Evolutionary conservation across 441 rosid genomes (phyloP), one percentile per base, ranked within the genome.

Genomic region (Arabidopsis lyrata): DNA sequence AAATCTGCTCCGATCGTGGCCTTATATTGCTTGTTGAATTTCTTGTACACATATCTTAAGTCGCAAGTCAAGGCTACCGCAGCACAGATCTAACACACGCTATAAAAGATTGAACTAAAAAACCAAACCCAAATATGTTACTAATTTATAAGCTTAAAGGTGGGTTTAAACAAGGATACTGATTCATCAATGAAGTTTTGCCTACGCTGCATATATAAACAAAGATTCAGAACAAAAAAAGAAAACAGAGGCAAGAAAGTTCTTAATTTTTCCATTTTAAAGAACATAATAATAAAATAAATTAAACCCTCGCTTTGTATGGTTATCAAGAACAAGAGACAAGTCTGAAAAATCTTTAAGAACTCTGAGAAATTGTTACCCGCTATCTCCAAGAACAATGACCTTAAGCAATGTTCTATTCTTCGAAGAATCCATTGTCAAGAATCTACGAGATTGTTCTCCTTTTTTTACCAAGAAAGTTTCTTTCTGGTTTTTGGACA

Each of bases 1-100:
- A 89, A 89, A 74, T 89, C 94, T 20, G 94, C 94, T 53, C 91
- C 94, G 16, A 89, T 89, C 11, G 94, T 89, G 8, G 94, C 91
- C 77, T 89, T 89, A 71, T 89, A 87, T 56, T 84, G 91, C 80
- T 76, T 82, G 39, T 83, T 87, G 60, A 84, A 87, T 72, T 76
- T 84, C 61, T 87, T 86, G 62, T 89, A 84, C 32, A 87, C 91
- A 64, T 89, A 87, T 85, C 91, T 86, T 66, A 61, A 31, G 61
- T 63, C 57, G 63, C 56, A 68, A 64, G 78, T 73, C 54, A 76
- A 50, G 34, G 70, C n/a, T 52, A 35, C 49, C 44, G 12, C 22
- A 58, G 1, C 41, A 77, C 59, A 45, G 11, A 67, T 61, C 34
- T 42, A 24, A 42, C 38, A 45, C 42, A 73, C 4, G 6, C 7